A percentile compares a stretch with the other conserved stretches of the same genome.
phyloP scores from a whole-genome alignment of 148 eudicot genomes.

The Rhododendron molle region DNA sequence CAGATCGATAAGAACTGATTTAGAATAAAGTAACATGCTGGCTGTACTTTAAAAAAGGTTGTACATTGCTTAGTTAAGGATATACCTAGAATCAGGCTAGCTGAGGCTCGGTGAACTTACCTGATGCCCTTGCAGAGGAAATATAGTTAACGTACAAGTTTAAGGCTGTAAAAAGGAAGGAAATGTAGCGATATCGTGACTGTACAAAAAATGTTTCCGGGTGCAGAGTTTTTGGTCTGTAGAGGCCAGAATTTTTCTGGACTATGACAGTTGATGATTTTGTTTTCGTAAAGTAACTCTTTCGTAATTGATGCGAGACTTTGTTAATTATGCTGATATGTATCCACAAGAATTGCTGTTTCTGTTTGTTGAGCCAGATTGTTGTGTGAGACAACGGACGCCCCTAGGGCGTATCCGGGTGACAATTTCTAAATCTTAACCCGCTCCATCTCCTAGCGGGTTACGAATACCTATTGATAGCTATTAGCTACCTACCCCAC shows the following conservation, averaged over 20 bases:
- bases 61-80: conserved; percentile 71
- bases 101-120: conserved; percentile 11
- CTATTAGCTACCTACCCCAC: too few relatives aligned
- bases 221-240: conserved; percentile 3
- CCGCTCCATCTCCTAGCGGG: not conserved
- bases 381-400: not conserved
- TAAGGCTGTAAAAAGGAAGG: conserved; percentile 21
- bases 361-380: not conserved
- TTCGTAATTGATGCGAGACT: not conserved
- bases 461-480: too few relatives aligned
- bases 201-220: conserved; percentile 15
- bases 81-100: conserved; percentile 51
- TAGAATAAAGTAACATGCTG: conserved; percentile 49
- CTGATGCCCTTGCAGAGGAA: not conserved
- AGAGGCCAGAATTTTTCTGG: conserved; percentile 11
- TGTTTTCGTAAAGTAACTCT: not conserved
- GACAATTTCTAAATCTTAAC: not conserved
- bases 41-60: conserved; percentile 43
- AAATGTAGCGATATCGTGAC: conserved; percentile 15
- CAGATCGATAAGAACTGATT: conserved; percentile 31
- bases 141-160: conserved; percentile 2
- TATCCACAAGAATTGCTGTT: not conserved
- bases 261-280: not conserved
- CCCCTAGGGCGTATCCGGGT: not conserved
- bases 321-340: not conserved